Evolutionary conservation across 371 early-diverging fungal genomes (phyloP).

Genomic region (Mortierella sp.): DNA sequence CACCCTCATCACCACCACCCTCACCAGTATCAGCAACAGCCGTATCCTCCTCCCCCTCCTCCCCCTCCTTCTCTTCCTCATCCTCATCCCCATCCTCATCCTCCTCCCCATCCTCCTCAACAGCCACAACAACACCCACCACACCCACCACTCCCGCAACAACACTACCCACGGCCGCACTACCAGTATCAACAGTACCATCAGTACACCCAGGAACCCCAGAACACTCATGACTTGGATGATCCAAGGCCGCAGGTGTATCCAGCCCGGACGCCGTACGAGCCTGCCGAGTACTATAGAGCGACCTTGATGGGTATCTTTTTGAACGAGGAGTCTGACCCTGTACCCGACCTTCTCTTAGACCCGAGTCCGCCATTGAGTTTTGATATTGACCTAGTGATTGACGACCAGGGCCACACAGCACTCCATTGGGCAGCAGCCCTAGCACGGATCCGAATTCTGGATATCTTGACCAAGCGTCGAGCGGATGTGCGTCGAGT

Average conservation of each 20-base stretch:
- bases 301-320: constrained; percentile 80
- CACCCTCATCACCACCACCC: too few relatives aligned
- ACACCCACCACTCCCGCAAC: too few relatives aligned
- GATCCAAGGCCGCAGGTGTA: too few relatives aligned
- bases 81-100: constrained; percentile 15
- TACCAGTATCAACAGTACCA: too few relatives aligned
- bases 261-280: constrained; percentile 17
- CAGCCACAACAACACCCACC: not conserved
- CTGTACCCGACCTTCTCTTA: constrained; percentile 66
- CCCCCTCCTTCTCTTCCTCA: too few relatives aligned
- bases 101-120: constrained; percentile 5
- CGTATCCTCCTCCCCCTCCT: constrained; percentile 1
- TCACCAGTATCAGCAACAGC: constrained; percentile 11
- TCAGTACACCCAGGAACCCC: too few relatives aligned
- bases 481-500: constrained; percentile 71
- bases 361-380: constrained; percentile 54
- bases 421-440: constrained; percentile 90
- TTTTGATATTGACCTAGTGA: constrained; percentile 74
- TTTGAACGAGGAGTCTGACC: constrained; percentile 68
- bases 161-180: too few relatives aligned
- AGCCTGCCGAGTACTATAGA: constrained; percentile 63
- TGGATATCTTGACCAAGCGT: constrained; percentile 70
- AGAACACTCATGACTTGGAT: not conserved
- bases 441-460: constrained; percentile 74
- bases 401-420: constrained; percentile 88